These are phyloP conservation scores for Tetrapisispora phaffii DNA, from an alignment of 805 yeast species.

Conservation along the genomic window DNA sequence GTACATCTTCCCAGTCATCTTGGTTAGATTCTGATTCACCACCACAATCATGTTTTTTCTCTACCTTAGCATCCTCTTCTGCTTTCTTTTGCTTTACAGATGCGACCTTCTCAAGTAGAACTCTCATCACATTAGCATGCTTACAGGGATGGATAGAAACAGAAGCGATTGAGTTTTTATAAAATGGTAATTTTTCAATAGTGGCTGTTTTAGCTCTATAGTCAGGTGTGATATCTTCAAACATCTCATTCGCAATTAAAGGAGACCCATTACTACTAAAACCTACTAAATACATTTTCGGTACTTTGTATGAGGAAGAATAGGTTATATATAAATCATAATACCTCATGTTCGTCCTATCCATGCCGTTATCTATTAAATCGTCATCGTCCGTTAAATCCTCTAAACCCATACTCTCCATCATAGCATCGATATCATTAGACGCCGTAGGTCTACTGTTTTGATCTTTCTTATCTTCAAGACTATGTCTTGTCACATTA, in stretches of 20 bases:
- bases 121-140: slow-evolving; percentile 90
- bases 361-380: slow-evolving; percentile 34
- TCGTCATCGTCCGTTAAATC: slow-evolving; percentile 31
- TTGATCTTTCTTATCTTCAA: neutral
- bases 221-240: slow-evolving; percentile 85
- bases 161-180: slow-evolving; percentile 47
- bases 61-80: slow-evolving; percentile 41
- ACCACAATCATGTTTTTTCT: slow-evolving; percentile 12
- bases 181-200: slow-evolving; percentile 83
- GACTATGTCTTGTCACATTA: neutral
- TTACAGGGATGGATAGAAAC: slow-evolving; percentile 94
- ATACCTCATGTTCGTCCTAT: slow-evolving; percentile 41
- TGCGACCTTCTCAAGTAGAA: slow-evolving; percentile 66
- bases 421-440: slow-evolving; percentile 20
- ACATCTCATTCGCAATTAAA: slow-evolving; percentile 79
- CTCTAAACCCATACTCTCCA: slow-evolving; percentile 22
- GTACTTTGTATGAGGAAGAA: slow-evolving; percentile 91
- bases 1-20: slow-evolving; percentile 53
- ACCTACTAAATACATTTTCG: slow-evolving; percentile 87
- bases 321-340: slow-evolving; percentile 88
- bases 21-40: slow-evolving; percentile 15
- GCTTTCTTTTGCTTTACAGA: slow-evolving; percentile 34
- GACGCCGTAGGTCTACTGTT: neutral
- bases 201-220: slow-evolving; percentile 95
- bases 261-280: slow-evolving; percentile 79